Conservation (phyloP, 345 rosid genomes). For the Rhodamnia argentea region DNA sequence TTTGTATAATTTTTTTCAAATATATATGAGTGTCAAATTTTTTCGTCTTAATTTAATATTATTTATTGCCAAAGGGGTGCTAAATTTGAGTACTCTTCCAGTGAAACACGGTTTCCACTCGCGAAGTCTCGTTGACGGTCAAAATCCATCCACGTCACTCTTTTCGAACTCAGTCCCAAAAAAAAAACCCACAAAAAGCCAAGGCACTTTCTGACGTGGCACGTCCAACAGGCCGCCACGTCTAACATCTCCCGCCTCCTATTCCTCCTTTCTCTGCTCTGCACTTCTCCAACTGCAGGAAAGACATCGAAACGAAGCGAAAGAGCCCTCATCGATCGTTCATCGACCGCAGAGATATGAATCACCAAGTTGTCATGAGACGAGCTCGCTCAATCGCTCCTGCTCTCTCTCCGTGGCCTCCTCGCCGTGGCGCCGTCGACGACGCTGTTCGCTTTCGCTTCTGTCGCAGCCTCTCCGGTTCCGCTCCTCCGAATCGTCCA, state of each 20-base stretch:
- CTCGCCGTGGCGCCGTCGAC: not conserved
- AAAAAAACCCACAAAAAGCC: not conserved
- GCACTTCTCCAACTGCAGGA: not conserved
- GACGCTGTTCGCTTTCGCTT: not conserved
- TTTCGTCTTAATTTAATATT: not conserved
- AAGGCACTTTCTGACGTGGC: not conserved
- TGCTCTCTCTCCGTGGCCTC: not conserved
- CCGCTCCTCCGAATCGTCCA: not conserved
- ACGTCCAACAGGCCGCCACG: not conserved
- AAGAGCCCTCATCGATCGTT: not conserved
- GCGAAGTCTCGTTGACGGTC: not conserved
- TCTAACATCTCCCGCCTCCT: not conserved
- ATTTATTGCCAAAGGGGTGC: not conserved
- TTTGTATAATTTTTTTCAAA: no score
- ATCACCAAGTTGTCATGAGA: not conserved
- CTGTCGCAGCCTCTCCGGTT: not conserved
- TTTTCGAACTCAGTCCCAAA: not conserved
- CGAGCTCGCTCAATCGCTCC: not conserved
- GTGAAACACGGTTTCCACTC: not conserved
- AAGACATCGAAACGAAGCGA: not conserved
- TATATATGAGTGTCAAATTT: not conserved
- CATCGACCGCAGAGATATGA: not conserved
- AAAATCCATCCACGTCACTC: not conserved
- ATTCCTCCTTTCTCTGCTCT: not conserved
- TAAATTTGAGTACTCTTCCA: not conserved